Evolutionary conservation across 1,139 yeast species (phyloP).

Genomic region (Pichia sp.): DNA sequence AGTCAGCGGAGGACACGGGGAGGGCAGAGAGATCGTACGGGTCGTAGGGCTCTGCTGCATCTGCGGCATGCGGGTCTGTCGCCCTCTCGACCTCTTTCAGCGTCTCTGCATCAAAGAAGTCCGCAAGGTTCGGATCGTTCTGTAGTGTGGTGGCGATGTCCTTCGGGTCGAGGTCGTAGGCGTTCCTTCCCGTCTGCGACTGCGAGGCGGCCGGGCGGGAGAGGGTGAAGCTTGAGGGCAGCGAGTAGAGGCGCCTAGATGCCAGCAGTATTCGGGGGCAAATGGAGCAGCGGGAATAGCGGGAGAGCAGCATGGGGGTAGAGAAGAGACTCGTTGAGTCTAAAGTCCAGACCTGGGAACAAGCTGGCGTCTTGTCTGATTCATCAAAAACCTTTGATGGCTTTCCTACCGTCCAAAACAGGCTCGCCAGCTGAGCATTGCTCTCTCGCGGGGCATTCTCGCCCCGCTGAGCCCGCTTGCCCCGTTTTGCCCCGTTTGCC

Average conservation of each 20-base stretch:
- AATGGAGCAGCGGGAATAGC: not conserved
- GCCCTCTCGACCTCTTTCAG: conserved; percentile 4
- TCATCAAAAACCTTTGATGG: too few species aligned
- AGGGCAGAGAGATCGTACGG: conserved; percentile 25
- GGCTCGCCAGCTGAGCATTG: too few species aligned
- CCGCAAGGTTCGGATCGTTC: conserved; percentile 29
- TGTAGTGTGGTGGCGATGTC: conserved; percentile 24
- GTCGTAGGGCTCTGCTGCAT: conserved; percentile 10
- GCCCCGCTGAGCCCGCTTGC: not conserved
- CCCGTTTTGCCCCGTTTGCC: too few species aligned
- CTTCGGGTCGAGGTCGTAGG: conserved; percentile 4
- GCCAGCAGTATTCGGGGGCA: too few species aligned
- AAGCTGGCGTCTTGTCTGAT: too few species aligned
- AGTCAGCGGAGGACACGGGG: conserved; percentile 8
- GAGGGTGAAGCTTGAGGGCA: not conserved
- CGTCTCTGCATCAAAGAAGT: conserved; percentile 22
- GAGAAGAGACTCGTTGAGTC: not conserved
- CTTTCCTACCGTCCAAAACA: too few species aligned
- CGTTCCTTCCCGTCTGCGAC: not conserved
- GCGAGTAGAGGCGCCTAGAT: not conserved
- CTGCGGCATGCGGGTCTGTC: not conserved
- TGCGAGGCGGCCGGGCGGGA: not conserved
- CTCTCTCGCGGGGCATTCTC: not conserved
- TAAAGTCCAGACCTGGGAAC: too few species aligned
- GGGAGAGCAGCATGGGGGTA: not conserved